Percentiles rank a stretch among this genome's conserved stretches.
Evolutionary conservation across 768 basidiomycete genomes (phyloP).

Genomic region (Mrakia frigida): DNA sequence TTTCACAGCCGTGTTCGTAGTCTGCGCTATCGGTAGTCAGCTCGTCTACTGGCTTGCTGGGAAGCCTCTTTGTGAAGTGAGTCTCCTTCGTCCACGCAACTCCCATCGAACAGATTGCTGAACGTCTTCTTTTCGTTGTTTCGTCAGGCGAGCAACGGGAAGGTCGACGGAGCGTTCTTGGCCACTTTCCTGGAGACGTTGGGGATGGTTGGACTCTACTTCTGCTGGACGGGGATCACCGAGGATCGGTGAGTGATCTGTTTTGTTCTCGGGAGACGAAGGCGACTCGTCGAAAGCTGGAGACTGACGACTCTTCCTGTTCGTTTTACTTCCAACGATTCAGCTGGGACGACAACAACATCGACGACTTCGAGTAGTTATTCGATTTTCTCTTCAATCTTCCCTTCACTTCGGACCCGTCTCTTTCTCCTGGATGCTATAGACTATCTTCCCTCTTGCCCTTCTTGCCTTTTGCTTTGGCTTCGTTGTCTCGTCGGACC

Average conservation of each 20-base stretch:
- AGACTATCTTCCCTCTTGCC: not conserved
- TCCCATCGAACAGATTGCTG: not conserved
- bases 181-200: slow-evolving; percentile 78
- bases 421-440: not conserved
- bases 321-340: not conserved
- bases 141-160: slow-evolving; percentile 49
- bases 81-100: slow-evolving; percentile 33
- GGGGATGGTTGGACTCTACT: slow-evolving; percentile 60
- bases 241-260: not conserved
- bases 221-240: slow-evolving; percentile 36
- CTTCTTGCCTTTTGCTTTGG: not conserved
- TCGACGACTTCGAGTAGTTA: not conserved
- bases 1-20: slow-evolving; percentile 67
- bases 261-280: not conserved
- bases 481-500: no score
- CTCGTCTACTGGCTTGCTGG: slow-evolving; percentile 76
- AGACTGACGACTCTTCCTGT: not conserved
- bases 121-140: not conserved
- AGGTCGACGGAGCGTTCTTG: slow-evolving; percentile 80
- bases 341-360: not conserved
- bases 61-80: slow-evolving; percentile 65
- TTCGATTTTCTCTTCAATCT: not conserved
- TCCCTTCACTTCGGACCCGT: not conserved
- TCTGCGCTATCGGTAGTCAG: slow-evolving; percentile 73
- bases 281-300: not conserved